A percentile compares a stretch with the other conserved stretches of the same genome.
phyloP scores from a whole-genome alignment of 2,329 filamentous ascomycete genomes.

The Colletotrichum chlorophyti region DNA sequence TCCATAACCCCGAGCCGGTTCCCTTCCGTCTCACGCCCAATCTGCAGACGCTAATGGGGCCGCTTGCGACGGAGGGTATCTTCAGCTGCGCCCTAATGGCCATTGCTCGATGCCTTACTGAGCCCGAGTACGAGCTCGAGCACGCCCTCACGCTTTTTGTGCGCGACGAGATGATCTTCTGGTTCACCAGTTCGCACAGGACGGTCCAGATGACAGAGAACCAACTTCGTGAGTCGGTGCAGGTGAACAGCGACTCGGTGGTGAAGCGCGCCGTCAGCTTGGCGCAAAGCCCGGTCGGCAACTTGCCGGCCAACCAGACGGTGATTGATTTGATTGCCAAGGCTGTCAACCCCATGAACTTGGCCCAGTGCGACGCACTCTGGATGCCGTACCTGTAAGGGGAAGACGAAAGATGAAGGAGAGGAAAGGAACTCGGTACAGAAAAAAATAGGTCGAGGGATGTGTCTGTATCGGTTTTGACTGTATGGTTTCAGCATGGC shows the following conservation, averaged over 20 bases:
- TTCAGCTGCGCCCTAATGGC: conserved; percentile 96
- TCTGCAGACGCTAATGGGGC: conserved; percentile 94
- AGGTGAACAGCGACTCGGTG: conserved; percentile 87
- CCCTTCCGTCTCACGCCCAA: conserved; percentile 98
- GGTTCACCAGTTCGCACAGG: conserved; percentile 85
- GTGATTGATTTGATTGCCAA: conserved; percentile 93
- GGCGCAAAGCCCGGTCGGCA: conserved; percentile 78
- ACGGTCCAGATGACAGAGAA: conserved; percentile 60
- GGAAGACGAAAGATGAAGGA: background rate
- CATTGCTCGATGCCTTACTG: conserved; percentile 90
- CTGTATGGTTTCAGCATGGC: conserved; percentile 25
- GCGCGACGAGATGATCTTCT: conserved; percentile 96
- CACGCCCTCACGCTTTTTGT: conserved; percentile 95
- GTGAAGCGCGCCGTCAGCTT: conserved; percentile 89
- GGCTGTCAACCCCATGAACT: conserved; percentile 88
- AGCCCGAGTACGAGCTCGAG: conserved; percentile 89
- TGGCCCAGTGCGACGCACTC: conserved; percentile 87
- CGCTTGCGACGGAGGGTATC: conserved; percentile 93
- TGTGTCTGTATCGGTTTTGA: background rate
- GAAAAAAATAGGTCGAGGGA: background rate
- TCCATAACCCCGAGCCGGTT: conserved; percentile 94
- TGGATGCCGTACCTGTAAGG: conserved; percentile 95
- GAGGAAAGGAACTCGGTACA: background rate
- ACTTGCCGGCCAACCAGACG: conserved; percentile 94
- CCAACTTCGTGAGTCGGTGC: conserved; percentile 79